Evolutionary conservation across 2,329 filamentous ascomycete species (phyloP), one percentile per base, ranked within the genome.

Genomic region (Ceratocystis smalleyi): DNA sequence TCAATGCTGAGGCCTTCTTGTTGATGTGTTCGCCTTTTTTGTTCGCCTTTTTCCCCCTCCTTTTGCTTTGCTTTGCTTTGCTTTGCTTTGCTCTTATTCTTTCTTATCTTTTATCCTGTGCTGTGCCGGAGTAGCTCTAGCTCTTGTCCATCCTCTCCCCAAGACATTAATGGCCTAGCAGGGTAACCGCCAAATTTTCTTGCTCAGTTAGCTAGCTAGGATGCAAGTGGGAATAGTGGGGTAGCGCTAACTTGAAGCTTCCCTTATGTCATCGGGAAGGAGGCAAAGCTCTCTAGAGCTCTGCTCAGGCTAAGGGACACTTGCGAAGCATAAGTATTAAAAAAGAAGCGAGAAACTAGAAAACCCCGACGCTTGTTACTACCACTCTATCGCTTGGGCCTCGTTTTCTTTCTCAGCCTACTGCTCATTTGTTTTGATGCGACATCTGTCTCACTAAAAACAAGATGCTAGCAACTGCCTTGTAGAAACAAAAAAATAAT

Each of bases 211-310:
- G 35, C 35, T 40, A 45, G 43, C 19, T 61, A 57, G 30, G 54
- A 57, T 57, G 54, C 54, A 57, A 57, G 54, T 35, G 32, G 54
- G 17, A n/a, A 57, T 57, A 57, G 54, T 35, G 54, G 54, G 24
- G 54, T 57, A n/a, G 54, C 27, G 54, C 27, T 57, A 57, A 24
- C 27, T n/a, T 57, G 54, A 35, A 57, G 54, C 54, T 51, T 24
- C 47, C 30, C 51, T 55, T 30, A 55, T 55, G 54, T 32, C 54
- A 57, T 57, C 54, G 54, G 54, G 54, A 57, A 57, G 54, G 54
- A 57, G 54, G 54, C 54, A 30, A 57, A 57, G 54, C 54, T 57
- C 54, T 57, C 35, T 8, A n/a, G 32, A 57, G 54, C 54, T 19
- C 54, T 32, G 54, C 54, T 5, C 24, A 43, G 24, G 22, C 30